These are phyloP conservation scores for Chlamydomonas applanata DNA, from an alignment of 139 green algal species.

Conservation along the genomic window DNA sequence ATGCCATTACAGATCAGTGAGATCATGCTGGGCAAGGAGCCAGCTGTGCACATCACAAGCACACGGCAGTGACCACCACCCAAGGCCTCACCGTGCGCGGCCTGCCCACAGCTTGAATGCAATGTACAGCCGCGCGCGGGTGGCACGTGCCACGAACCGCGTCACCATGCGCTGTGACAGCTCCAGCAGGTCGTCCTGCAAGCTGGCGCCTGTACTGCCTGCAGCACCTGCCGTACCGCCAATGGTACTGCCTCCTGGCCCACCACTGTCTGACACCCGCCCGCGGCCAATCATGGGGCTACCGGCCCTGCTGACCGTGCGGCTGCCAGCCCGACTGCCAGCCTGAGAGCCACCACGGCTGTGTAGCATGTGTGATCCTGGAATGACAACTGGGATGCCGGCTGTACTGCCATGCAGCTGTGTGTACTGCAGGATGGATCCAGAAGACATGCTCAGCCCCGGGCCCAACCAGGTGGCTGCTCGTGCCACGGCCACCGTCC, in stretches of 20 bases:
- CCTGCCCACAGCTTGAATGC: conserved; percentile 5
- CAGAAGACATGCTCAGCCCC: no score
- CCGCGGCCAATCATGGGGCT: not conserved
- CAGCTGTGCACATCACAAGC: no score
- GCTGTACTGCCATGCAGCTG: no score
- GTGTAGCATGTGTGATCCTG: no score
- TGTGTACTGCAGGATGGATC: no score
- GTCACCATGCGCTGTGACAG: conserved; percentile 9
- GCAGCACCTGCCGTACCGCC: not conserved
- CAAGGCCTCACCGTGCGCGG: not conserved
- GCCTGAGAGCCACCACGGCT: not conserved
- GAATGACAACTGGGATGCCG: no score
- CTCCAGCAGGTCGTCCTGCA: conserved; percentile 11
- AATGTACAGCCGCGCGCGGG: not conserved
- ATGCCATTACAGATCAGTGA: not conserved
- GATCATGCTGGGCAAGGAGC: not conserved
- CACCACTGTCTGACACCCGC: not conserved
- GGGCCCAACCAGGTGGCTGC: no score
- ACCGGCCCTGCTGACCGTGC: not conserved
- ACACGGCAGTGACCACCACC: no score
- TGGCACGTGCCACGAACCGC: not conserved
- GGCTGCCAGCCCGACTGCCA: not conserved
- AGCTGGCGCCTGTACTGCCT: not conserved
- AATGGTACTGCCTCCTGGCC: not conserved
- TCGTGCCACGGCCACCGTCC: no score